Base-by-base conservation (phyloP, 208 protist genomes). In the Angomonas deanei region DNA sequence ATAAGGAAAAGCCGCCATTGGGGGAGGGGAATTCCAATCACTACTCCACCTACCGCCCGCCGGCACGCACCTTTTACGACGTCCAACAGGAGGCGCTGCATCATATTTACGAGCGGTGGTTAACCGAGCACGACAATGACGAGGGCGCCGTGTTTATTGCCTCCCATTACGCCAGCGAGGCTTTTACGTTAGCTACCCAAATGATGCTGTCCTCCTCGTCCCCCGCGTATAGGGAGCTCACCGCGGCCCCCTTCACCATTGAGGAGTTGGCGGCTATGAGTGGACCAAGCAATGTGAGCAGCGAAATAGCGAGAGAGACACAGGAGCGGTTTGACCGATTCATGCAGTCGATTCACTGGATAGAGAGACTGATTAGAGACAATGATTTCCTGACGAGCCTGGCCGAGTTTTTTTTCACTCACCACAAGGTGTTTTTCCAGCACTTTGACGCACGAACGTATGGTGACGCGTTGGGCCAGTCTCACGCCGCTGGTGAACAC, bases 391-490 rank as follows among this genome's bases (percentile, higher is more conserved):
- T 89, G 32, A 66, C 68, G 42, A 71, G 68, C 48, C 46, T 92
- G 0, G 86, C 74, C 8, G 27, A 31, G 5, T 95, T 88, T 53
- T 67, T 95, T 1, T 82, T 86, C 73, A 38, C 64, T n/a, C 74
- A 92, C 52, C 86, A 93, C 69, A 72, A 73, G 30, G 61, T 68
- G 2, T 95, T 95, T 63, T 54, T 94, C 36, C 68, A 72, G 5
- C 76, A 84, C 59, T 57, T 68, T 36, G 48, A 34, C 24, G 0
- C 2, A 3, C 8, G 15, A 8, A 8, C 39, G 5, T 6, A 48
- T 24, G n/a, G 0, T 19, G 30, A 21, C 6, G 11, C 19, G 34
- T 4, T 5, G 24, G 42, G 28, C 11, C 21, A 23, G 4, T 42
- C 24, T 0, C 34, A 34, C 8, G 19, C 26, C 19, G 31, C 38